Evolutionary conservation across 441 rosid genomes (phyloP), one percentile per base, ranked within the genome.

Genomic region (Melastoma candidum): DNA sequence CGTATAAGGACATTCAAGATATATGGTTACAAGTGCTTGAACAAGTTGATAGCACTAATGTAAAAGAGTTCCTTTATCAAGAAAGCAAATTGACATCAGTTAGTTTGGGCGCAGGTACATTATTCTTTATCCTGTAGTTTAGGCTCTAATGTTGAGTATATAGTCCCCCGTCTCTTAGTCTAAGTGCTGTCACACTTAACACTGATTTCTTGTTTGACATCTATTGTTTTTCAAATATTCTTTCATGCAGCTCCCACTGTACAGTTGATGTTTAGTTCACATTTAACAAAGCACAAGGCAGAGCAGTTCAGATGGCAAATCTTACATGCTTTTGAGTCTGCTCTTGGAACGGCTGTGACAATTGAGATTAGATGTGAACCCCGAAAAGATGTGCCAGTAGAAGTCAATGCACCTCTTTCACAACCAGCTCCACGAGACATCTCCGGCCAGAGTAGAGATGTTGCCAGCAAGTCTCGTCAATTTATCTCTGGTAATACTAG

Each of bases 1-100:
- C 54, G 43, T 71, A 22, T 27, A 69, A 63, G 2, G 78, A 75
- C 27, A 75, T 73, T 63, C 83, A 90, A 63, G 92, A 90, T 58
- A 79, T 94, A 57, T 94, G 99, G 99, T 63, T 79, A 59, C 86
- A 82, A 60, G 96, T 87, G 54, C 83, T 94, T 9, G 79, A 79
- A 69, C 78, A 71, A 67, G 77, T 90, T 64, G 82, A 71, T 64
- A 64, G 61, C 48, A 74, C 69, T 49, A 69, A 74, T 49, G 59
- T 79, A 61, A 80, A 72, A 65, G 94, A 87, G 65, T 90, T 90
- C 66, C 78, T 94, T 63, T 67, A 77, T 61, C 77, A 70, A 60
- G 99, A 94, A 83, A 97, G 99, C 66, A 75, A 74, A 72, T 79
- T 94, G 27, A 67, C 71, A 52, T 85, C 89, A 56, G 84, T 87